A percentile compares a stretch with the other conserved stretches of the same genome.
phyloP scores from a whole-genome alignment of 768 basidiomycete genomes.

The Chalciporus pseudorubinellus region DNA sequence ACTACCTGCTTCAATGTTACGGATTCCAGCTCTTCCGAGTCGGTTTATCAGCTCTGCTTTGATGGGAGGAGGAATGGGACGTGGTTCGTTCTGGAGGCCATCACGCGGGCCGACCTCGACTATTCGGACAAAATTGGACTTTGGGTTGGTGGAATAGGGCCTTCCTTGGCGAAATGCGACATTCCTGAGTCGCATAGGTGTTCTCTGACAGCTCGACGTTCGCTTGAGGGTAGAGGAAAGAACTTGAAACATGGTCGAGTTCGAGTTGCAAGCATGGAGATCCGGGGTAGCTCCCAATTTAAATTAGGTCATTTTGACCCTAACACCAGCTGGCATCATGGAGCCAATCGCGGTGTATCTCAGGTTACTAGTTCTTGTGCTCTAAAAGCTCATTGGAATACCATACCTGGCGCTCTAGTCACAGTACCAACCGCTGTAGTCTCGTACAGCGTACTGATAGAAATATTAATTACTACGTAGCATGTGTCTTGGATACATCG shows the following conservation, averaged over 20 bases:
- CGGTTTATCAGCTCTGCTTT: slow-evolving; percentile 81
- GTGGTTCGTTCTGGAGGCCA: slow-evolving; percentile 87
- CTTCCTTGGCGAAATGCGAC: not conserved
- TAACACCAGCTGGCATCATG: too few relatives aligned
- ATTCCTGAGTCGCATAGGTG: not conserved
- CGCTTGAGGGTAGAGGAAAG: slow-evolving; percentile 6
- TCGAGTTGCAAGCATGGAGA: too few relatives aligned
- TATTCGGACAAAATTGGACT: slow-evolving; percentile 41
- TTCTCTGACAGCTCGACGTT: not conserved
- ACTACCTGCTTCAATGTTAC: slow-evolving; percentile 78
- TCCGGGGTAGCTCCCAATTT: too few relatives aligned
- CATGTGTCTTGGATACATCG: too few relatives aligned
- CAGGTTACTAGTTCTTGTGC: too few relatives aligned
- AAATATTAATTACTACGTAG: too few relatives aligned
- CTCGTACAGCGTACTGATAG: too few relatives aligned
- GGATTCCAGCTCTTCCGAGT: slow-evolving; percentile 64
- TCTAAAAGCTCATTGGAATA: too few relatives aligned
- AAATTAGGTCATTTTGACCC: too few relatives aligned
- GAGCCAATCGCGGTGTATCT: too few relatives aligned
- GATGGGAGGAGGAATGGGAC: slow-evolving; percentile 63
- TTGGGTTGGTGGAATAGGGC: slow-evolving; percentile 2
- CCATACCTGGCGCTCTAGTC: too few relatives aligned
- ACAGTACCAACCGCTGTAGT: too few relatives aligned
- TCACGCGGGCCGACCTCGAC: slow-evolving; percentile 92
- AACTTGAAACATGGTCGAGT: slow-evolving; percentile 12